Percentiles rank a stretch among this genome's conserved stretches.
Evolutionary conservation across 208 protist species (phyloP).

Genomic region (Trypanosoma lewisi): DNA sequence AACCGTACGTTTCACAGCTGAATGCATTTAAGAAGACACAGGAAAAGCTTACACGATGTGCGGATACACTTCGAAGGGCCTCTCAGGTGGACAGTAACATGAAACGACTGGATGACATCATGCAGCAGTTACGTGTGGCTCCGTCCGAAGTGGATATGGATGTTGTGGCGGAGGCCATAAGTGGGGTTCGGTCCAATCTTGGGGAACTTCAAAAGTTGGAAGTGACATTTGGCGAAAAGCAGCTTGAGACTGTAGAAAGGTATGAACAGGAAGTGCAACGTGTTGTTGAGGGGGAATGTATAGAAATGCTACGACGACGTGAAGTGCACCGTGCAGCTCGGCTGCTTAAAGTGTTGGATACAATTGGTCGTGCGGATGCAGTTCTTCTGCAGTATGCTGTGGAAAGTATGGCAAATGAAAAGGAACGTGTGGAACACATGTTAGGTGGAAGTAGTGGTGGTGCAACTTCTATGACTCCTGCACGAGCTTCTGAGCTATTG

Average conservation of each 20-base stretch:
- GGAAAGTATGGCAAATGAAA: conserved; percentile 29
- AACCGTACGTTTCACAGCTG: conserved; percentile 28
- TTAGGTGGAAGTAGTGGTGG: conserved; percentile 7
- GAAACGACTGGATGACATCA: conserved; percentile 42
- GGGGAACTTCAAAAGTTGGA: conserved; percentile 53
- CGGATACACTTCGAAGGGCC: conserved; percentile 43
- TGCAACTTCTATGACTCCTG: conserved; percentile 7
- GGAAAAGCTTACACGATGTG: conserved; percentile 50
- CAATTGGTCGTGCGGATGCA: conserved; percentile 59
- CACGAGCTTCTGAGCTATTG: conserved; percentile 24
- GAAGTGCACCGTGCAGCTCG: conserved; percentile 42
- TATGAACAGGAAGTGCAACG: conserved; percentile 61
- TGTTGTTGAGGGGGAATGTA: conserved; percentile 61
- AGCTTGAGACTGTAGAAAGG: conserved; percentile 43
- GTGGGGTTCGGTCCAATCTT: conserved; percentile 39
- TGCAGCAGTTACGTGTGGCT: conserved; percentile 30
- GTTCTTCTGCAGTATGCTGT: conserved; percentile 54
- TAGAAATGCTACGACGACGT: conserved; percentile 35
- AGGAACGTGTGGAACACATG: conserved; percentile 24
- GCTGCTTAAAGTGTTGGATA: conserved; percentile 52
- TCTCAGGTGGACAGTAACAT: conserved; percentile 44
- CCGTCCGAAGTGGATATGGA: conserved; percentile 24
- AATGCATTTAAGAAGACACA: conserved; percentile 38
- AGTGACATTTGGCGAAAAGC: conserved; percentile 52
- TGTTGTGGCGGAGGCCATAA: conserved; percentile 27